Conservation (phyloP, 768 basidiomycete species). For the Agaricus subrufescens region DNA sequence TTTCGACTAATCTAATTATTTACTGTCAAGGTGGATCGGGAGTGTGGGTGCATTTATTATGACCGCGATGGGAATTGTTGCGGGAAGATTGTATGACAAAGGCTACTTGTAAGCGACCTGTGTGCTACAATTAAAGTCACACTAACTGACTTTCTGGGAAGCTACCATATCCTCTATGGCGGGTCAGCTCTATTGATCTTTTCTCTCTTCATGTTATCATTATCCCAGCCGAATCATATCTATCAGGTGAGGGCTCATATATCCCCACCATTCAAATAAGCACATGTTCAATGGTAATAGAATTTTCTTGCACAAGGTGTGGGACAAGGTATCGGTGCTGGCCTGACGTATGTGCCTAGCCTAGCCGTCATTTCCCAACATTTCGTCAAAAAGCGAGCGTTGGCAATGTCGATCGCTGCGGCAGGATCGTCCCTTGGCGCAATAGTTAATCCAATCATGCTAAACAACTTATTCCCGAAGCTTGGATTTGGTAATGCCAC, state of each 20-base stretch:
- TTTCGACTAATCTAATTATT: no score
- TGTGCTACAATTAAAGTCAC: background rate
- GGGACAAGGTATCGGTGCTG: constrained; percentile 40
- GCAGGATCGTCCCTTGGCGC: constrained; percentile 24
- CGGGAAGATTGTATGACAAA: constrained; percentile 23
- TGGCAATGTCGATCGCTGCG: constrained; percentile 37
- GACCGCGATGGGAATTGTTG: constrained; percentile 18
- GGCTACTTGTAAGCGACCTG: constrained; percentile 22
- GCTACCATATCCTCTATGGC: constrained; percentile 23
- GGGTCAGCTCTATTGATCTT: constrained; percentile 23
- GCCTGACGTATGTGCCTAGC: constrained; percentile 38
- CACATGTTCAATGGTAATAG: constrained; percentile 15
- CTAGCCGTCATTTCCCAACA: constrained; percentile 40
- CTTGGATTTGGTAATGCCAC: constrained; percentile 13
- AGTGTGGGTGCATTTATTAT: constrained; percentile 21
- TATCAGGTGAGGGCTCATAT: constrained; percentile 21
- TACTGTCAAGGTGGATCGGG: constrained; percentile 21
- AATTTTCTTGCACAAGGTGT: constrained; percentile 44
- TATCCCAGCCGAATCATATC: constrained; percentile 21
- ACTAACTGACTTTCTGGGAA: constrained; percentile 5
- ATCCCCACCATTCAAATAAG: background rate
- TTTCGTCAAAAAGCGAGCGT: constrained; percentile 34
- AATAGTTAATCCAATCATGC: constrained; percentile 44
- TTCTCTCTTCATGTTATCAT: constrained; percentile 29
- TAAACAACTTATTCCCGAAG: constrained; percentile 39